Evolutionary conservation across 164 flowering plant species (phyloP), one percentile per base, ranked within the genome.

Genomic region (Cinnamomum chago): DNA sequence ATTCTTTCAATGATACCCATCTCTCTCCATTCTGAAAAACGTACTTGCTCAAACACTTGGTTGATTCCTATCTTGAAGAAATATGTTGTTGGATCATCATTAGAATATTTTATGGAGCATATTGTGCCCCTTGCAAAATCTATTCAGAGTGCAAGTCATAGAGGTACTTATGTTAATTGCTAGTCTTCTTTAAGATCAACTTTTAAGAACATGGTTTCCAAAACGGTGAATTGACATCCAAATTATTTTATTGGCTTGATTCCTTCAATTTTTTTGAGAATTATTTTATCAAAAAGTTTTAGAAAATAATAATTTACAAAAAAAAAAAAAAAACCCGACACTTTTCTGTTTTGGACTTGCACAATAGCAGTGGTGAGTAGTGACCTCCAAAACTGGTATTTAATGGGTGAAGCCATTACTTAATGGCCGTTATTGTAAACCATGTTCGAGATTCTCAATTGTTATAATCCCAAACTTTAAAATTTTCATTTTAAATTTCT

Each of bases 91-190:
- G 93, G 96, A 76, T 85, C 98, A 79, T 88, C 97, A 24, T 80
- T 95, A 7, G 82, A 80, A 58, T 90, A 80, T 74, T 95, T 85
- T 74, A 76, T 93, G 84, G 89, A 90, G 70, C 84, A 89, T 75
- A 84, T 95, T 73, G 83, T 89, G 70, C 93, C 98, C 50, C 93
- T 93, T 62, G 92, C 94, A 69, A 76, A 90, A 77, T 85, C 92
- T 25, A 79, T 93, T 67, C 76, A 82, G 74, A 76, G 58, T 70
- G 88, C 89, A 58, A 74, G 81, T 72, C 72, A 65, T 50, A 81
- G 84, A 91, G 97, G 98, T 94, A 87, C 70, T 6, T 58, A 12
- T 47, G 68, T 67, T 71, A 70, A n/a, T 69, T 73, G 2, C 68
- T 58, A 62, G 10, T 33, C 7, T 67, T 28, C n/a, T 67, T 67